Conservation (phyloP, 2,329 filamentous ascomycete species). For the Sclerotinia sclerotiorum region DNA sequence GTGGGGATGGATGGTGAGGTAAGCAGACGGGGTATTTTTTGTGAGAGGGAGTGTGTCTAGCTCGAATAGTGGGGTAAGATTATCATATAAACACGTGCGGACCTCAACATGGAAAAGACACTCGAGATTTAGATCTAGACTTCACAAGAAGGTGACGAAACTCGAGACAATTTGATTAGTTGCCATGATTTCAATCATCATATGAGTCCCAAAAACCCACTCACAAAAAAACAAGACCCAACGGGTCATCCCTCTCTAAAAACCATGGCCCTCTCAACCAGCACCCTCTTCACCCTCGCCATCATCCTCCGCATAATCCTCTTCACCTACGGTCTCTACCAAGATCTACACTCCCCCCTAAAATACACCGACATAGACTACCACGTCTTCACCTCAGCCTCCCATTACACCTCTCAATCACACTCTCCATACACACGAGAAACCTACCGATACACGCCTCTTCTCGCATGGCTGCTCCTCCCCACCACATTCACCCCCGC, state of each 20-base stretch:
- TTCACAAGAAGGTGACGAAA: background rate
- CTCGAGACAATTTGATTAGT: background rate
- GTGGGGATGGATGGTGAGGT: conserved; percentile 5
- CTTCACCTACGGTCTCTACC: conserved; percentile 85
- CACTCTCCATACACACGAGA: conserved; percentile 81
- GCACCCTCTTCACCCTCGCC: conserved; percentile 56
- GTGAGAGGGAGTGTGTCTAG: background rate
- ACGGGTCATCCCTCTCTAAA: too few relatives aligned
- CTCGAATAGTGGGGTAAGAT: background rate
- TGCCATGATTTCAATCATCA: background rate
- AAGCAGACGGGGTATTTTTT: conserved; percentile 8
- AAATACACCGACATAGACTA: conserved; percentile 99
- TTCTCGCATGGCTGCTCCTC: conserved; percentile 86
- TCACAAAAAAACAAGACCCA: background rate
- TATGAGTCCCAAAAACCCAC: background rate
- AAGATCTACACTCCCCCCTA: conserved; percentile 86
- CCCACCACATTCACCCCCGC: conserved; percentile 65
- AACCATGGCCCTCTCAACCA: conserved; percentile 33
- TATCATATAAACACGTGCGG: conserved; percentile 15
- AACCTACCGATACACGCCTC: conserved; percentile 94
- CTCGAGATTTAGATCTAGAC: too few relatives aligned
- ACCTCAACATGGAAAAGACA: background rate
- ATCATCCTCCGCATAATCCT: conserved; percentile 69
- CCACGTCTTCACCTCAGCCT: conserved; percentile 93
- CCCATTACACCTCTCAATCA: conserved; percentile 68